Percentiles rank a stretch among this genome's conserved stretches.
phyloP scores from a whole-genome alignment of 148 eudicot genomes.

The Silene latifolia region DNA sequence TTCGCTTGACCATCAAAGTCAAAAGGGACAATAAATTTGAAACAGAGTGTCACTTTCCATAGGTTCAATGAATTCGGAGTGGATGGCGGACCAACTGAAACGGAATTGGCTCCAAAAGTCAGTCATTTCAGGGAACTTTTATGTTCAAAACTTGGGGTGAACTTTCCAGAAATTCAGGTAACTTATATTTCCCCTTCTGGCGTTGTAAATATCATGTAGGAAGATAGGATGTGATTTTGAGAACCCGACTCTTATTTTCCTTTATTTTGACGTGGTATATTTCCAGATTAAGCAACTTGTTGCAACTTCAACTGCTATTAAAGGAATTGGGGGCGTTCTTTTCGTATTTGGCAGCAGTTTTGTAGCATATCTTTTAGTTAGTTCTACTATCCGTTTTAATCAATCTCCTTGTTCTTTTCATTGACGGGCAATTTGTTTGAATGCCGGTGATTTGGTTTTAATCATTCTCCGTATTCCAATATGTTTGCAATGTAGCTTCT shows the following conservation, averaged over 20 bases:
- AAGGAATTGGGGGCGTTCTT: no score
- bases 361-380: conserved; percentile 76
- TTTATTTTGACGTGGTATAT: no score
- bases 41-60: no score
- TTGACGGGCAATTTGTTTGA: not conserved
- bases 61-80: no score
- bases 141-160: conserved; percentile 39
- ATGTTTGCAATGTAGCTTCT: conserved; percentile 32
- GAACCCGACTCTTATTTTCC: not conserved
- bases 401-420: not conserved
- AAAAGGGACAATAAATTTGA: no score
- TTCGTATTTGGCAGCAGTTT: no score
- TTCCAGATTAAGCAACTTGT: no score
- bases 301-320: conserved; percentile 42
- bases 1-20: no score
- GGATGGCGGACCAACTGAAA: no score
- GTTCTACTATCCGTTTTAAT: not conserved
- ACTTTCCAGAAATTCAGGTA: conserved; percentile 50
- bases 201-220: not conserved
- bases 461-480: not conserved
- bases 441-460: not conserved
- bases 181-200: not conserved
- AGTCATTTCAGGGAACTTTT: conserved; percentile 40
- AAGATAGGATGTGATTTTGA: not conserved
- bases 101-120: no score